These are phyloP conservation scores for Tricholoma saponaceum DNA, from an alignment of 768 basidiomycete species.

Conservation along the genomic window DNA sequence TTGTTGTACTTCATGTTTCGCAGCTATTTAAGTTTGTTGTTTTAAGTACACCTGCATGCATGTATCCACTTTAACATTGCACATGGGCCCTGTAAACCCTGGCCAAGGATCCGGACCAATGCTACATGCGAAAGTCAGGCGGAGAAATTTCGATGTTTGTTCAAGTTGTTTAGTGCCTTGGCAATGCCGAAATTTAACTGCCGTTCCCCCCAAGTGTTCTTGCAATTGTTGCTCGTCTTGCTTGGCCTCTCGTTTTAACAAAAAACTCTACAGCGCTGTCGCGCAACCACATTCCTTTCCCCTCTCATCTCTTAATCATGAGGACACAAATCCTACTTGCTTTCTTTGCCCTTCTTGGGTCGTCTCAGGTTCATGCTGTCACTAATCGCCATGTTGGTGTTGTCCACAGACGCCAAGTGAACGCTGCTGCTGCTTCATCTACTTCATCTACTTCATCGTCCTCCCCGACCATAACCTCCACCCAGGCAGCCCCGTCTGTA, in stretches of 20 bases:
- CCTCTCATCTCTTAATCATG: slow-evolving; percentile 14
- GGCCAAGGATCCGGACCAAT: too few species aligned
- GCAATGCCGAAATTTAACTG: background rate
- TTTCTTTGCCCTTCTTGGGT: slow-evolving; percentile 13
- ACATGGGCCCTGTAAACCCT: too few species aligned
- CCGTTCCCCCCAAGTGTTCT: background rate
- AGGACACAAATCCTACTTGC: slow-evolving; percentile 8
- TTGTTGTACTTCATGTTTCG: slow-evolving; percentile 2
- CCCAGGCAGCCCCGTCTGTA: background rate
- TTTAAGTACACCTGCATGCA: background rate
- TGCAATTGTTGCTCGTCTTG: too few species aligned
- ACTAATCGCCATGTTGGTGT: slow-evolving; percentile 16
- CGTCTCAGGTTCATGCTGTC: slow-evolving; percentile 21
- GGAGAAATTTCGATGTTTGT: too few species aligned
- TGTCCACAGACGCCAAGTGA: slow-evolving; percentile 36
- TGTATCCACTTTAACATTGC: background rate
- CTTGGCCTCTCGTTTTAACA: slow-evolving; percentile 5
- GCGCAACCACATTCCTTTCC: slow-evolving; percentile 15
- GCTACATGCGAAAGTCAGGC: too few species aligned
- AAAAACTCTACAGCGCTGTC: slow-evolving; percentile 6
- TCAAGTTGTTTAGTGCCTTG: background rate
- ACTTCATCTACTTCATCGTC: background rate
- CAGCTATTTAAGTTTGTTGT: too few species aligned
- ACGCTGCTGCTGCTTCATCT: slow-evolving; percentile 3
- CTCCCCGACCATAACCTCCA: background rate